A percentile compares a stretch with the other conserved stretches of the same genome.
Evolutionary conservation across 176 grass and related monocot genomes (phyloP).

Genomic region (Ampelocalamus luodianensis): DNA sequence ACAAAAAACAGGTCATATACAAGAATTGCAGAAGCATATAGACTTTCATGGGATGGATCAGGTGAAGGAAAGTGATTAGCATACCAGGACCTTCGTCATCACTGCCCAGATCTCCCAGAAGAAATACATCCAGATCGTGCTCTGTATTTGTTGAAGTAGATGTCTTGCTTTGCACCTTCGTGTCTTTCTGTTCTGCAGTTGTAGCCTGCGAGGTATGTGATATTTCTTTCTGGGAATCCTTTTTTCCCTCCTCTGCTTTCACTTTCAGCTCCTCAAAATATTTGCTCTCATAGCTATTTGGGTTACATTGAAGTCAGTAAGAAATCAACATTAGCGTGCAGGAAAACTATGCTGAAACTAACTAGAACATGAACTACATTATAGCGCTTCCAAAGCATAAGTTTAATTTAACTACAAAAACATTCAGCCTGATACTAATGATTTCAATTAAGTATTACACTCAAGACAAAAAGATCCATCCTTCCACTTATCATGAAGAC

Average conservation of each 20-base stretch:
- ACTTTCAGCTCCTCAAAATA: slow-evolving; percentile 86
- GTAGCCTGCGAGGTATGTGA: slow-evolving; percentile 45
- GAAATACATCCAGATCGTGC: slow-evolving; percentile 91
- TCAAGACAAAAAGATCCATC: background rate
- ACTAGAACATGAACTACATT: background rate
- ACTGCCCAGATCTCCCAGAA: slow-evolving; percentile 88
- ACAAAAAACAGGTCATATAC: slow-evolving; percentile 27
- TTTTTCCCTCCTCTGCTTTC: slow-evolving; percentile 70
- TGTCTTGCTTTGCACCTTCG: slow-evolving; percentile 73
- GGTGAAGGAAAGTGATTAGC: slow-evolving; percentile 27
- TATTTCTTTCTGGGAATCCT: slow-evolving; percentile 55
- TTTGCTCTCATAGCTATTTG: slow-evolving; percentile 70
- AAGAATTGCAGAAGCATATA: slow-evolving; percentile 25
- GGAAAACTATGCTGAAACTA: slow-evolving; percentile 12
- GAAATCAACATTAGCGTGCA: background rate
- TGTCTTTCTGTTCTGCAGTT: slow-evolving; percentile 52
- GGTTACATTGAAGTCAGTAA: slow-evolving; percentile 37
- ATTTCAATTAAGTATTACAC: slow-evolving; percentile 13
- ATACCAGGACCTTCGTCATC: slow-evolving; percentile 84
- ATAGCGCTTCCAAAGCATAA: background rate
- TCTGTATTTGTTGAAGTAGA: slow-evolving; percentile 73
- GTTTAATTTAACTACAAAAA: slow-evolving; percentile 16
- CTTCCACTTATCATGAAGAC: slow-evolving; percentile 1
- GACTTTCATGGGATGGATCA: slow-evolving; percentile 20
- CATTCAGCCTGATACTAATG: background rate